Evolutionary conservation across 2,329 filamentous ascomycete species (phyloP), one percentile per base, ranked within the genome.

Genomic region (Fusarium coicis): DNA sequence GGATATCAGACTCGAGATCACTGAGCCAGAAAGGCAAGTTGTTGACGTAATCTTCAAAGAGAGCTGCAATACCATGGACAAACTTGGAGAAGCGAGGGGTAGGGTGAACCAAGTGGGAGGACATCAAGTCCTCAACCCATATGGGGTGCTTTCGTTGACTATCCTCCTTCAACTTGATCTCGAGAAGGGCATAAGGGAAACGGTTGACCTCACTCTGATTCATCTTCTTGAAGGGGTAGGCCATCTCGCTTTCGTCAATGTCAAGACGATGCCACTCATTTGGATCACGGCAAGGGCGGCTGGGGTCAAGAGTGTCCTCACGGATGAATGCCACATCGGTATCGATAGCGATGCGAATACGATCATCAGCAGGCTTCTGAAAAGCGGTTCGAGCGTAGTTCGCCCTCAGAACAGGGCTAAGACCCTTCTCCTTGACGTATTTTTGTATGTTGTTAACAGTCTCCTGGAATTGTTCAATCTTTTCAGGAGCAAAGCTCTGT

Each of bases 21-120:
- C 92, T 92, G 39, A 98, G 89, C 96, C 96, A 99, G 85, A 98
- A 98, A 19, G 96, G 96, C 78, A 98, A 91, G 71, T 91, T 95
- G 84, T 98, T 98, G 81, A 99, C 95, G 79, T 97, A 91, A 82
- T 99, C 94, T 78, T 98, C 96, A 76, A 98, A 98, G 5, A 99
- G 87, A 43, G 92, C 92, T 12, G 96, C 95, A 9, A 97, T 92
- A 69, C 96, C 96, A 78, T 99, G 96, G 5, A 97, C 93, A 77
- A 98, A 99, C 82, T 99, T 99, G 77, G 95, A 98, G 84, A 99
- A 99, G 56, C 93, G 91, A 4, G 95, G 94, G 1, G 93, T 92
- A 50, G 95, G 91, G 80, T 97, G 95, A 72, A 99, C 93, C 9
- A 99, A 88, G 81, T 99, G 96, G 10, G 95, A 98, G 58, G 90